Conservation (phyloP, 2,329 filamentous ascomycete species). For the Botrytis tulipae region DNA sequence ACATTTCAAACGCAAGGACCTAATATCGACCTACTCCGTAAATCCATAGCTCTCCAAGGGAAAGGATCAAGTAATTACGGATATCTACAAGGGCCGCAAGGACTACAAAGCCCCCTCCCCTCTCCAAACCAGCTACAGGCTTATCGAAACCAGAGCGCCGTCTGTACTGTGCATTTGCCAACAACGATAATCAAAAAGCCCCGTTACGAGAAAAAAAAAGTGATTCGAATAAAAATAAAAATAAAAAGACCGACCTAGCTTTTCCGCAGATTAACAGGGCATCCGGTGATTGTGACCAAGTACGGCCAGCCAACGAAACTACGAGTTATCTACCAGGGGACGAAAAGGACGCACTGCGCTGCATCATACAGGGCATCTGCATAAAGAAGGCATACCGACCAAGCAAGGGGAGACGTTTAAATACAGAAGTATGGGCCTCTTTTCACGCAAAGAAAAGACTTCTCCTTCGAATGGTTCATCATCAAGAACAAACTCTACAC, state of each 20-base stretch:
- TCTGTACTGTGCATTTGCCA: slow-evolving; percentile 14
- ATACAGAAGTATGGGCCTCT: slow-evolving; percentile 34
- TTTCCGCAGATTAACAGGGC: slow-evolving; percentile 10
- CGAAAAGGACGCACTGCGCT: slow-evolving; percentile 6
- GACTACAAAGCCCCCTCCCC: slow-evolving; percentile 13
- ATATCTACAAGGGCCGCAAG: slow-evolving; percentile 8
- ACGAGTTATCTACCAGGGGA: slow-evolving; percentile 8
- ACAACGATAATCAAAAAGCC: slow-evolving; percentile 9
- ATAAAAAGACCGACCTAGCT: slow-evolving; percentile 1
- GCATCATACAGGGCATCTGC: slow-evolving; percentile 17
- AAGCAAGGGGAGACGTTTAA: slow-evolving; percentile 8
- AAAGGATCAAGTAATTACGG: slow-evolving; percentile 4
- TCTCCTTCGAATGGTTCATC: slow-evolving; percentile 29
- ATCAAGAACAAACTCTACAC: slow-evolving; percentile 32
- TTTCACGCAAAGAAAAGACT: slow-evolving; percentile 36
- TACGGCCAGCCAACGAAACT: neutral
- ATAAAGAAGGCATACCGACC: slow-evolving; percentile 8
- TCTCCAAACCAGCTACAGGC: slow-evolving; percentile 4
- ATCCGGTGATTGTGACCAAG: slow-evolving; percentile 8
- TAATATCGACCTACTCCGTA: slow-evolving; percentile 4
- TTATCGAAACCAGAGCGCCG: slow-evolving; percentile 16
- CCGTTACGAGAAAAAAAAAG: neutral
- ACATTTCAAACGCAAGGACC: slow-evolving; percentile 15
- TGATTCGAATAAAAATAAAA: neutral
- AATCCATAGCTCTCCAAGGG: slow-evolving; percentile 7